Conservation (phyloP, 331 rosid species). For the Arachis monticola region DNA sequence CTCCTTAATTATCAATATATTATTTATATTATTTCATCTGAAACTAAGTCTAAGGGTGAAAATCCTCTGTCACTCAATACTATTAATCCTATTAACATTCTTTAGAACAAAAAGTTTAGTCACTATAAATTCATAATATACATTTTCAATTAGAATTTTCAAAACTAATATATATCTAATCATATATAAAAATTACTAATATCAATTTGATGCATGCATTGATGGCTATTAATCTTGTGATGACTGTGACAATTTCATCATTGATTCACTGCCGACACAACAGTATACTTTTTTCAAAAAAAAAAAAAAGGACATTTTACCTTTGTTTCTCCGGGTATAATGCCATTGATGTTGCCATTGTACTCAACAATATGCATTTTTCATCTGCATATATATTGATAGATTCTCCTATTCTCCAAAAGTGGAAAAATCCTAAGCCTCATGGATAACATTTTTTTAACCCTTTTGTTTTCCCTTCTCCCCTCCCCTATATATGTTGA, state of each 20-base stretch:
- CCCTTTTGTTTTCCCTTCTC: not conserved
- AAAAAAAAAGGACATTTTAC: conserved; percentile 44
- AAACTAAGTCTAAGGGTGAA: conserved; percentile 6
- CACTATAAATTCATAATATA: too few species aligned
- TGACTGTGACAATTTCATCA: conserved; percentile 21
- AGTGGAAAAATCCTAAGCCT: not conserved
- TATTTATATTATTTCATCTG: conserved; percentile 8
- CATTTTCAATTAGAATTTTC: too few species aligned
- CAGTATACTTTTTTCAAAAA: not conserved
- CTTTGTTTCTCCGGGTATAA: conserved; percentile 40
- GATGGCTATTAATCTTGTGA: conserved; percentile 16
- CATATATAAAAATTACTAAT: too few species aligned
- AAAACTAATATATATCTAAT: too few species aligned
- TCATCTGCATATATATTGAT: conserved; percentile 13
- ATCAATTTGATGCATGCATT: too few species aligned
- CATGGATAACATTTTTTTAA: not conserved
- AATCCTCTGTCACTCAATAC: conserved; percentile 9
- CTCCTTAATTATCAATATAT: conserved; percentile 1
- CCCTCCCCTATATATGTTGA: not conserved
- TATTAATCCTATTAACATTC: too few species aligned
- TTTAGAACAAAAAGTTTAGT: too few species aligned
- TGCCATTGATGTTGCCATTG: conserved; percentile 42
- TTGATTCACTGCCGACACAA: conserved; percentile 36
- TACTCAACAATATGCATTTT: conserved; percentile 30
- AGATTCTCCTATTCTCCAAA: conserved; percentile 25